Base-by-base conservation (phyloP, 2,329 filamentous ascomycete genomes). In the Aureobasidium subglaciale region DNA sequence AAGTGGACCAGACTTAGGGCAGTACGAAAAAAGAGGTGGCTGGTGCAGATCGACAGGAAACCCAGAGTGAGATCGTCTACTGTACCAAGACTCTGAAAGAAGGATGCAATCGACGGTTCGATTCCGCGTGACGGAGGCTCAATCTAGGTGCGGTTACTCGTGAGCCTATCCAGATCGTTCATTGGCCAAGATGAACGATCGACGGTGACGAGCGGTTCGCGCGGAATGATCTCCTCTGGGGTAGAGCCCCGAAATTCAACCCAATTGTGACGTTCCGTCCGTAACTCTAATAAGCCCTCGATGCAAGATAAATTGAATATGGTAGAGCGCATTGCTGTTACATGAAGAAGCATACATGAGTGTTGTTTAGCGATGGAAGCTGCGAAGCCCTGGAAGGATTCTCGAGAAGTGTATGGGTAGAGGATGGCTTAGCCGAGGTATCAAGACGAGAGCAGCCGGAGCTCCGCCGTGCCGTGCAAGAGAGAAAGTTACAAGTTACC, bases 111-210 rank as follows among this genome's bases (percentile, higher is more conserved):
- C n/a, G n/a, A n/a, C n/a, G n/a, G n/a, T n/a, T n/a, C n/a, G n/a
- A n/a, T n/a, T n/a, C n/a, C n/a, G 45, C 45, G 32, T 49, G 32
- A 48, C 37, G 2, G 32, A 49, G 45, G 45, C 45, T 49, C 29
- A 27, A n/a, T 3, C 15, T 20, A 35, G 32, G 2, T 30, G 3
- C 29, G 13, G 8, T n/a, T 10, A 25, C 41, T 34, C n/a, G 30
- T 5, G 15, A 4, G 18, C 6, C 29, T 27, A 24, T n/a, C 3
- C 5, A 15, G 9, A 4, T 27, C 10, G 9, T 4, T 37, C 15
- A 49, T 37, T 49, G 45, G 45, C 9, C 20, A 18, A 11, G 32
- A n/a, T 5, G 32, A 35, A 15, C n/a, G 32, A 35, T 35, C 15
- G 8, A 4, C 20, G 32, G 9, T 8, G 34, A 49, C 22, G 45